phyloP scores from a whole-genome alignment of 2,329 filamentous ascomycete genomes.

The Colletotrichum sp. region DNA sequence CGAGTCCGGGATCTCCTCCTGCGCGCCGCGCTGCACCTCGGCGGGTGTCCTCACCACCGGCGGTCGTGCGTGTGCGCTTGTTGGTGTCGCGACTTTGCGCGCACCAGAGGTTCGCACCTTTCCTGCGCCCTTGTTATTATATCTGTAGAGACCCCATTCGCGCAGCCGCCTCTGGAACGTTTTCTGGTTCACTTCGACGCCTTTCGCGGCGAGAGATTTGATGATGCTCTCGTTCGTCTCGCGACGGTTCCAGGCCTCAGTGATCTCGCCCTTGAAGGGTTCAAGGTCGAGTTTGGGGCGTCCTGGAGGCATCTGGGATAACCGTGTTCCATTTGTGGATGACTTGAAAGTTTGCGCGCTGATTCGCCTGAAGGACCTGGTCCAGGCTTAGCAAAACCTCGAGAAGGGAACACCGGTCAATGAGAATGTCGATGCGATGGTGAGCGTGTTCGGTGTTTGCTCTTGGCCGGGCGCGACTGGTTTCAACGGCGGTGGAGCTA shows the following conservation, averaged over 20 bases:
- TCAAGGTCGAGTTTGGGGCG: slow-evolving; percentile 9
- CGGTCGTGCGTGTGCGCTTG: not conserved
- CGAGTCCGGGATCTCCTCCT: slow-evolving; percentile 9
- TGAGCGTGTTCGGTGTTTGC: not conserved
- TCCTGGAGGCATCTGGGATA: not conserved
- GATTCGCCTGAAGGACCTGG: not conserved
- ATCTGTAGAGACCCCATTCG: slow-evolving; percentile 6
- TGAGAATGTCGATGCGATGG: not conserved
- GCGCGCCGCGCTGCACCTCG: not conserved
- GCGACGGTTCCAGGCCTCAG: slow-evolving; percentile 1
- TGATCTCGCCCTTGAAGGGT: slow-evolving; percentile 10
- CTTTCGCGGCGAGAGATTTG: slow-evolving; percentile 4
- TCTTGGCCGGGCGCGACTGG: not conserved
- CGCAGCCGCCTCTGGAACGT: slow-evolving; percentile 1
- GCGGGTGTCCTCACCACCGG: not conserved
- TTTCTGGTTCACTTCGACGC: not conserved
- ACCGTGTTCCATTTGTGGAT: not conserved
- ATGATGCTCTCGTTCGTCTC: slow-evolving; percentile 14
- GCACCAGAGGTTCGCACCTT: not conserved
- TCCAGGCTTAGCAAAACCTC: not conserved
- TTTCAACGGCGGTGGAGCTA: not conserved
- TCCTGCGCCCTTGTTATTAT: not conserved
- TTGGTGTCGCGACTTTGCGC: not conserved
- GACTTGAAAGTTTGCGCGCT: fast-evolving
- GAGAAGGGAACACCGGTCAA: not conserved